Percentiles rank a stretch among this genome's conserved stretches.
These are phyloP conservation scores for Dendrobium chrysotoxum DNA, from an alignment of 106 monocot species.

Conservation along the genomic window DNA sequence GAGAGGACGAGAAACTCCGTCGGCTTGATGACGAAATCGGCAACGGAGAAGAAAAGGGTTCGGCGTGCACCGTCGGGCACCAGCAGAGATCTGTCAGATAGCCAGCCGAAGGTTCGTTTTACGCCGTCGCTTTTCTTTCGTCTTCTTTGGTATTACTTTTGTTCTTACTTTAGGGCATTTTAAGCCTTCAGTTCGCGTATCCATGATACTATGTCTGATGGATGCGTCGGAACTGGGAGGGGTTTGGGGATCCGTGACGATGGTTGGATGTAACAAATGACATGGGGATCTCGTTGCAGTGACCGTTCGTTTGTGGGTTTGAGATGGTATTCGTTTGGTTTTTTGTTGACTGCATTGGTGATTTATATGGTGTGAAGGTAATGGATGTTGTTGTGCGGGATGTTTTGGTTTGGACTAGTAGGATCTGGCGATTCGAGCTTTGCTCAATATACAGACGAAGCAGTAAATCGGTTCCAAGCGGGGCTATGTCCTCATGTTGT, in stretches of 20 bases:
- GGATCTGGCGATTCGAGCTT: not conserved
- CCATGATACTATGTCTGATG: not conserved
- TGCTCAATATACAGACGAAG: not conserved
- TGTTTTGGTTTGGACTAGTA: not conserved
- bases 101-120: constrained; percentile 8
- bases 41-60: constrained; percentile 65
- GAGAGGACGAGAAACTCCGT: not conserved
- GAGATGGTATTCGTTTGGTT: not conserved
- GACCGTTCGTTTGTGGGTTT: not conserved
- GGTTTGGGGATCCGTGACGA: not conserved
- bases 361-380: not conserved
- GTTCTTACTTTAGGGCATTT: not conserved
- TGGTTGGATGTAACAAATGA: not conserved
- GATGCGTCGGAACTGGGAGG: not conserved
- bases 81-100: constrained; percentile 33
- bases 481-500: not conserved
- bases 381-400: not conserved
- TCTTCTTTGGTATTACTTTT: not conserved
- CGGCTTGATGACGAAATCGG: constrained; percentile 48
- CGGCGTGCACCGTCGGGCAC: constrained; percentile 23
- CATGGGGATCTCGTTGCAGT: not conserved
- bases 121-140: too few relatives aligned
- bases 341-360: not conserved
- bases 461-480: not conserved
- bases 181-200: not conserved